Evolutionary conservation across 2,329 filamentous ascomycete species (phyloP).

Genomic region (Tricladium varicosporioides): DNA sequence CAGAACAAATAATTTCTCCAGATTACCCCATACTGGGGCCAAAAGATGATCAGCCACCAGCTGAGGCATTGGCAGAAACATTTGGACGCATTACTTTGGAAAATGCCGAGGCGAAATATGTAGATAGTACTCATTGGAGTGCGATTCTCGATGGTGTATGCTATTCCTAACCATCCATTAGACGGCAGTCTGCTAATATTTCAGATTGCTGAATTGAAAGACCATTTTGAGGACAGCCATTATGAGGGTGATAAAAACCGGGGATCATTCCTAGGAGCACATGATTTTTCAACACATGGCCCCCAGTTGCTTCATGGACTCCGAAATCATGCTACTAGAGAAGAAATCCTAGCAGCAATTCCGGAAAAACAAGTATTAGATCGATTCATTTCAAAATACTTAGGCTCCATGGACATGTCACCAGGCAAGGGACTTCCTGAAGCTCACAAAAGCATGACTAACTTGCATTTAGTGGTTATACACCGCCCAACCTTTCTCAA

Average conservation of each 20-base stretch:
- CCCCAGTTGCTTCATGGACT: constrained; percentile 9
- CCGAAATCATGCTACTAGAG: constrained; percentile 32
- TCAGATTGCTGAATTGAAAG: constrained; percentile 55
- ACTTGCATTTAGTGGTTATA: constrained; percentile 42
- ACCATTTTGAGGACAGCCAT: constrained; percentile 46
- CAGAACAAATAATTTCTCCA: neutral
- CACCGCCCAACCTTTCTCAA: constrained; percentile 50
- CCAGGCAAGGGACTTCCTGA: constrained; percentile 37
- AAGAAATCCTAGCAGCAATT: constrained; percentile 46
- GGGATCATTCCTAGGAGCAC: neutral
- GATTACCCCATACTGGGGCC: neutral
- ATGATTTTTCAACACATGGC: neutral
- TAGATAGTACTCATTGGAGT: constrained; percentile 56
- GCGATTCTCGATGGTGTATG: constrained; percentile 57
- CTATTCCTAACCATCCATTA: neutral
- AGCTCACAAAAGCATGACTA: neutral
- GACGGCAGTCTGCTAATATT: neutral
- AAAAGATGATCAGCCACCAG: neutral
- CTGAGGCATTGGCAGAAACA: constrained; percentile 1
- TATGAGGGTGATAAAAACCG: no score
- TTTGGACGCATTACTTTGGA: constrained; percentile 8
- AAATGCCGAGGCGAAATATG: constrained; percentile 44
- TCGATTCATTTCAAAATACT: constrained; percentile 50
- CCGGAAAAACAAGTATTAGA: constrained; percentile 47
- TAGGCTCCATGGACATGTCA: constrained; percentile 49